A percentile compares a stretch with the other conserved stretches of the same genome.
Evolutionary conservation across 345 rosid genomes (phyloP).

Genomic region (Kandelia obovata): DNA sequence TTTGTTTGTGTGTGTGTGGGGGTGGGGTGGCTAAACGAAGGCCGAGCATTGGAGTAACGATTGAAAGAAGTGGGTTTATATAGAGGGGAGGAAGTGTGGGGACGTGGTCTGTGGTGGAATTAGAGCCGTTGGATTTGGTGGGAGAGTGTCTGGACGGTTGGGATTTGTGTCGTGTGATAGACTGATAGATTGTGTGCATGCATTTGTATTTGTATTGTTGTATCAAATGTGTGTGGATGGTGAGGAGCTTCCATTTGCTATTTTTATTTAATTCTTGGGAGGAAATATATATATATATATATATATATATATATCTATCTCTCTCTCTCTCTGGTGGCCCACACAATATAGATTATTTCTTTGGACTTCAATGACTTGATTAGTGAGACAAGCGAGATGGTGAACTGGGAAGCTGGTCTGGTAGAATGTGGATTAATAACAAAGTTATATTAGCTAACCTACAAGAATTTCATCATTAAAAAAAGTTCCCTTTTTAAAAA

Average conservation of each 20-base stretch:
- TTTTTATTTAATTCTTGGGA: not conserved
- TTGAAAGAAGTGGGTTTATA: not conserved
- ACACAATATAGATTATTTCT: not conserved
- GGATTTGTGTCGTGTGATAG: conserved; percentile 8
- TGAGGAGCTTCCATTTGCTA: not conserved
- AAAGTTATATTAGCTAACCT: too few species aligned
- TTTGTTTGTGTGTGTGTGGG: not conserved
- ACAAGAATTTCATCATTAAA: too few species aligned
- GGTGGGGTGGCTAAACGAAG: too few species aligned
- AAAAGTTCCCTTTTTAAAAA: too few species aligned
- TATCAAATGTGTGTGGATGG: not conserved
- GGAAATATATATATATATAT: not conserved
- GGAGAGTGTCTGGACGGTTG: not conserved
- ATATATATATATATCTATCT: too few species aligned
- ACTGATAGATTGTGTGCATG: not conserved
- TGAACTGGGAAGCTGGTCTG: too few species aligned
- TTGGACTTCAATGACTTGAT: too few species aligned
- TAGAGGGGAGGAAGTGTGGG: conserved; percentile 23
- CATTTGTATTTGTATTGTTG: not conserved
- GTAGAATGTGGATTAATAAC: too few species aligned
- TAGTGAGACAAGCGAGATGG: too few species aligned
- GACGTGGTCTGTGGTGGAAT: conserved; percentile 1
- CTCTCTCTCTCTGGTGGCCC: conserved; percentile 9
- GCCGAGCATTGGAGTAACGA: too few species aligned
- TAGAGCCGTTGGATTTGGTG: conserved; percentile 14